A percentile compares a stretch with the other conserved stretches of the same genome.
Conservation (phyloP, 2,329 filamentous ascomycete genomes). For the Biscogniauxia mediterranea region DNA sequence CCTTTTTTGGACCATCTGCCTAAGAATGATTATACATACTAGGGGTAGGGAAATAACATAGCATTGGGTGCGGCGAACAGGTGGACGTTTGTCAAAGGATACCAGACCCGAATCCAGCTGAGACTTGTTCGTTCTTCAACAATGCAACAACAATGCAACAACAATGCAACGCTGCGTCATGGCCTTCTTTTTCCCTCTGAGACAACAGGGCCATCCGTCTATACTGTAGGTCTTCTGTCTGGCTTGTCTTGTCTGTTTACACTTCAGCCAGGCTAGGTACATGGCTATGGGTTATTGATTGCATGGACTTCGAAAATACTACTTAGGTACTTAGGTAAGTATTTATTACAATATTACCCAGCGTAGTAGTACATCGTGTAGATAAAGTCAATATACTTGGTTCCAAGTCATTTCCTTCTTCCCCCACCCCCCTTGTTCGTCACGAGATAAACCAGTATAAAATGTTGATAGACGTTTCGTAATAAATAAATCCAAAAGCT, state of each 20-base stretch:
- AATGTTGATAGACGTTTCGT: background rate
- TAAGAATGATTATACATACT: background rate
- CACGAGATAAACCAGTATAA: background rate
- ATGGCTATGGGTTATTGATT: too few relatives aligned
- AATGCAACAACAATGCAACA: background rate
- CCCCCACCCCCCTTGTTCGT: background rate
- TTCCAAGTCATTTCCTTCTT: too few relatives aligned
- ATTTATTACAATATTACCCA: too few relatives aligned
- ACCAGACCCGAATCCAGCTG: background rate
- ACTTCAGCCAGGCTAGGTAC: too few relatives aligned
- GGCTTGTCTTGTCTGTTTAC: too few relatives aligned
- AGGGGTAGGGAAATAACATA: background rate
- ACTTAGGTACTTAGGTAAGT: background rate
- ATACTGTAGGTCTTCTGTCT: background rate
- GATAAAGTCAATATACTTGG: too few relatives aligned
- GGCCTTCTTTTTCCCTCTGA: background rate
- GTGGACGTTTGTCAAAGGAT: background rate
- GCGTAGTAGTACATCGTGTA: too few relatives aligned
- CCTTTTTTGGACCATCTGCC: too few relatives aligned
- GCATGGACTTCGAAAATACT: too few relatives aligned
- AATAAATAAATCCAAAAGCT: background rate
- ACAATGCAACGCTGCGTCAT: slow-evolving; percentile 1
- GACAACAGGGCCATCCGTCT: background rate
- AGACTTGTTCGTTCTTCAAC: slow-evolving; percentile 1
- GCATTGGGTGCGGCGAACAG: background rate